Evolutionary conservation across 768 basidiomycete species (phyloP).

Genomic region (Suillus bovinus): DNA sequence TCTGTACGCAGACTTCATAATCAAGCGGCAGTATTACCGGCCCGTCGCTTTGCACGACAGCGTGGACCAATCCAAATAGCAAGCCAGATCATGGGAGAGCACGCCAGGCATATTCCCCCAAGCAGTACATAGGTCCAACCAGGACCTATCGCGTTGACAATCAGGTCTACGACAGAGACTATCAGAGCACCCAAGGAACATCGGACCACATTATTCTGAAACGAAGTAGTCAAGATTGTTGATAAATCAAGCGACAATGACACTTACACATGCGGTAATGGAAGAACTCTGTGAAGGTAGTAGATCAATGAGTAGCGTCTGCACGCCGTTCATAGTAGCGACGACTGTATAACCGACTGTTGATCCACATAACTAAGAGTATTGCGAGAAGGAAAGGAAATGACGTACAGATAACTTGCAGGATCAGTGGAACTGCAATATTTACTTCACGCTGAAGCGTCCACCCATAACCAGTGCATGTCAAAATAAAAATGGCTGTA

Average conservation of each 20-base stretch:
- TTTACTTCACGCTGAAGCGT: constrained; percentile 47
- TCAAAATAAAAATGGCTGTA: constrained; percentile 38
- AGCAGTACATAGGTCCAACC: constrained; percentile 74
- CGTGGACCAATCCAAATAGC: constrained; percentile 56
- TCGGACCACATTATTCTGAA: constrained; percentile 70
- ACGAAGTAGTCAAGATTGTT: background rate
- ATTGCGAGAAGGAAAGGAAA: background rate
- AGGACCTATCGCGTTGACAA: constrained; percentile 56
- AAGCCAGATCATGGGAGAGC: constrained; percentile 52
- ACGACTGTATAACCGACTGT: constrained; percentile 53
- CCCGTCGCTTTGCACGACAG: constrained; percentile 45
- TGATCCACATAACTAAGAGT: background rate
- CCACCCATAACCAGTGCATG: constrained; percentile 62
- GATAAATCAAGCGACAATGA: background rate
- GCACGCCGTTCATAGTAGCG: constrained; percentile 52
- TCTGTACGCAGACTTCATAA: background rate
- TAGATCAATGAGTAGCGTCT: constrained; percentile 68
- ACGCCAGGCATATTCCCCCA: constrained; percentile 47
- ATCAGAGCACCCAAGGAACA: constrained; percentile 60
- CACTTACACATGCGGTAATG: constrained; percentile 69
- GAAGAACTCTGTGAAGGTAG: constrained; percentile 63
- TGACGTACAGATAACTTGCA: constrained; percentile 40
- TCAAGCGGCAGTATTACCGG: constrained; percentile 6
- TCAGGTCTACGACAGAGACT: constrained; percentile 63
- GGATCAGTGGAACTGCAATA: constrained; percentile 55